Evolutionary conservation across 805 yeast species (phyloP).

Genomic region (Dipodascopsis tothii): DNA sequence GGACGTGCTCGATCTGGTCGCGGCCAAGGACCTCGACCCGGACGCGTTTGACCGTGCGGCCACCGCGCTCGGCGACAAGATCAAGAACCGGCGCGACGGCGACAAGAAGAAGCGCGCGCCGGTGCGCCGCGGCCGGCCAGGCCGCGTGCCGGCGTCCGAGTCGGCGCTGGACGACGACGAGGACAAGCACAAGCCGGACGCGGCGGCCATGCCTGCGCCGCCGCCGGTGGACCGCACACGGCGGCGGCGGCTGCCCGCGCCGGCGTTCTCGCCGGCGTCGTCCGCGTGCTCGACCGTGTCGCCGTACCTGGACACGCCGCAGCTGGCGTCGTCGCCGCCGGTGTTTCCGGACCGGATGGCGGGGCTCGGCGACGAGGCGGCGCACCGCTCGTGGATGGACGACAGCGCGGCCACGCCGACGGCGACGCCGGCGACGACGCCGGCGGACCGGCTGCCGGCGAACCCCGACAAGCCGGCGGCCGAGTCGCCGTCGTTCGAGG

Average conservation of each 20-base stretch:
- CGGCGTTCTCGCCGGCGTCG: conserved; percentile 10
- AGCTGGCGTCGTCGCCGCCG: conserved; percentile 21
- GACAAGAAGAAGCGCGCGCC: not conserved
- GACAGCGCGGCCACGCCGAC: not conserved
- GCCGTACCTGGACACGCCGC: conserved; percentile 13
- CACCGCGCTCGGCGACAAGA: not conserved
- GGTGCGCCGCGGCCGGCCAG: not conserved
- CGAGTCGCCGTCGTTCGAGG: conserved; percentile 12
- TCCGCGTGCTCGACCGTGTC: conserved; percentile 9
- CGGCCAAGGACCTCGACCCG: conserved; percentile 1
- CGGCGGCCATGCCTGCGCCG: not conserved
- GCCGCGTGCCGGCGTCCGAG: not conserved
- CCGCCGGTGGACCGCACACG: not conserved
- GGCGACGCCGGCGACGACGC: not conserved
- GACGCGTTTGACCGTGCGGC: not conserved
- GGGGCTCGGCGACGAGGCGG: not conserved
- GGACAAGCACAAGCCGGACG: not conserved
- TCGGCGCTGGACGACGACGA: not conserved
- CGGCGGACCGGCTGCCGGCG: not conserved
- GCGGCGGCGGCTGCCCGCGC: not conserved
- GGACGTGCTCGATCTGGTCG: conserved; percentile 7
- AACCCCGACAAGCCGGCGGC: not conserved
- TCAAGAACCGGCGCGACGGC: not conserved
- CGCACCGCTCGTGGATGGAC: not conserved
- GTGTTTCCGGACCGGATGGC: conserved; percentile 1